Base-by-base conservation (phyloP, 1,284 basidiomycete genomes). In the Fomes fomentarius region DNA sequence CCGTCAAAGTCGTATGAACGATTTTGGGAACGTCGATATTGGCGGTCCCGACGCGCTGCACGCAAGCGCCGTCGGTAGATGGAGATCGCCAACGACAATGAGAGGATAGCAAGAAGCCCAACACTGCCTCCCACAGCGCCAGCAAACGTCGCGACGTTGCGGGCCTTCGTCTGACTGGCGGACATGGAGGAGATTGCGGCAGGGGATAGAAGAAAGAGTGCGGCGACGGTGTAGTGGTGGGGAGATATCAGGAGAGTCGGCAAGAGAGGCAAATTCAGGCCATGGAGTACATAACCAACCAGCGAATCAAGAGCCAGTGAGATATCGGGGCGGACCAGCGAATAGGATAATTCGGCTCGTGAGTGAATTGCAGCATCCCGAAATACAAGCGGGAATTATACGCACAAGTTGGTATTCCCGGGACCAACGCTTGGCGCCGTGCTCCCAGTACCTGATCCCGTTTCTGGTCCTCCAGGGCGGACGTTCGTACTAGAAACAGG, bases 91-190 rank as follows among this genome's bases (percentile, higher is more conserved):
- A 82, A 69, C 7, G 76, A 76, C 5, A 79, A 58, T 3, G 79
- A 71, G 47, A 83, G 66, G 33, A 78, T 60, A 11, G 71, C 71
- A 10, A 84, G 74, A 17, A 81, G 73, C 17, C 82, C 82, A 24
- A 82, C 74, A 31, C 74, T 76, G 30, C 78, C 79, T 1, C 78
- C 81, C 21, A 84, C 72, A 4, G 78, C 80, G 26, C 76, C 80
- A 1, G 71, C 81, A 59, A 84, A 84, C 5, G 82, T 81, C 8
- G 73, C 77, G 46, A 78, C 64, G 47, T 77, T 78, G 56, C 75
- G 74, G 41, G 50, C 54, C 52, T 57, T 65, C 49, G 47, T 35
- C 40, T 43, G 50, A 50, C 50, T 52, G 34, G 61, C 56, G 41
- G 65, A 54, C 34, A 63, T 66, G 56, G 65, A 56, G 41, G 58